Percentiles rank a stretch among this genome's conserved stretches.
Conservation (phyloP, 2,329 filamentous ascomycete genomes). For the Emydomyces testavorans region DNA sequence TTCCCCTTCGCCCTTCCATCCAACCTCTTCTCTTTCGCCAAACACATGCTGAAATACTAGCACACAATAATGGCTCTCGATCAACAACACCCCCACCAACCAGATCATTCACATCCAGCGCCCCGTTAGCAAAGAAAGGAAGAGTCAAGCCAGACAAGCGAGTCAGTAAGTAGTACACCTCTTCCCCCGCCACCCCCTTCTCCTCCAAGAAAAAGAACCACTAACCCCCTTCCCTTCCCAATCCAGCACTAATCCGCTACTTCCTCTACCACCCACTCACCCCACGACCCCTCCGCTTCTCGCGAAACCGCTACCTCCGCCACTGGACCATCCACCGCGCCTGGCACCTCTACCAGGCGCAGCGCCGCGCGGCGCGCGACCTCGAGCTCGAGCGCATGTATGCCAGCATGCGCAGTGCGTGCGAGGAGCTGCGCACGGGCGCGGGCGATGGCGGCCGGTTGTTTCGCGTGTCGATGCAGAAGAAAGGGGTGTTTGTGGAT, state of each 20-base stretch:
- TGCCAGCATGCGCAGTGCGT: conserved; percentile 70
- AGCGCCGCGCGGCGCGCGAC: conserved; percentile 53
- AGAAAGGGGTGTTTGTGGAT: conserved; percentile 66
- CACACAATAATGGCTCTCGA: neutral
- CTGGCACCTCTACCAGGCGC: conserved; percentile 69
- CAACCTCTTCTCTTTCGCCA: conserved; percentile 20
- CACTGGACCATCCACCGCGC: conserved; percentile 99
- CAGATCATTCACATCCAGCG: conserved; percentile 32
- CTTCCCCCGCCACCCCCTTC: neutral
- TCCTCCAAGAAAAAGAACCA: neutral
- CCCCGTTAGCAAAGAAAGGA: conserved; percentile 31
- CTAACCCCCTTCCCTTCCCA: neutral
- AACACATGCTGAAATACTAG: conserved; percentile 8
- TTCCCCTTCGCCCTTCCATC: conserved; percentile 28
- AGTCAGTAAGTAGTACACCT: conserved; percentile 32
- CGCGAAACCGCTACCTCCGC: conserved; percentile 71
- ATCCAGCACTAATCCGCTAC: conserved; percentile 57
- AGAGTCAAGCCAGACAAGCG: conserved; percentile 28
- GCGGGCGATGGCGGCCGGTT: conserved; percentile 46
- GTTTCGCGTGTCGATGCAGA: conserved; percentile 81
- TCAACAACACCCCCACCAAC: conserved; percentile 10
- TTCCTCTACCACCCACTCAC: conserved; percentile 57
- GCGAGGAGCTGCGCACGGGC: conserved; percentile 61
- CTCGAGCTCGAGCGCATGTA: conserved; percentile 67
- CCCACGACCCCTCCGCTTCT: conserved; percentile 73